Evolutionary conservation across 139 green algal genomes (phyloP), one percentile per base, ranked within the genome.

Genomic region (Pleodorina starrii): DNA sequence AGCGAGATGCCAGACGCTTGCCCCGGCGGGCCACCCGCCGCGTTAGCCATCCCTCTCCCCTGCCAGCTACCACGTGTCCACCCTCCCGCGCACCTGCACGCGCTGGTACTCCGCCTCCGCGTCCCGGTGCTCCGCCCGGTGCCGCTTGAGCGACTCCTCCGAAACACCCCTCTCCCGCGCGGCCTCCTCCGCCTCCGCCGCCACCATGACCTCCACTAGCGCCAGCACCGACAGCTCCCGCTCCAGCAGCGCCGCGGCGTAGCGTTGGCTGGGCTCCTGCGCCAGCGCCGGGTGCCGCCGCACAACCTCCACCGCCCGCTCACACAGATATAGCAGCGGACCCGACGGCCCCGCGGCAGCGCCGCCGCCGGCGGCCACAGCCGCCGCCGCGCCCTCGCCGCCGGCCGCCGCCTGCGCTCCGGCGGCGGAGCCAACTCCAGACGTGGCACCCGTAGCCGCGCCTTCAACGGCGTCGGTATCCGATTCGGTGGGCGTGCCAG

Each of bases 161-260:
- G 90, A 90, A 66, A 93, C 93, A 19, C 78, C 63, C 2, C 90
- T 71, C 43, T 94, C 94, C 0, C 87, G 78, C 3, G 71, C 89
- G 21, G 91, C 90, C 54, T 94, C 90, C 25, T 92, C 88, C 16
- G 86, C 89, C 79, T 98, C 94, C 17, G 92, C 81, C 17, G 77
- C 76, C 46, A 96, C 93, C 94, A 97, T 96, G n/a, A 92, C 92
- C 91, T 96, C 93, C 10, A 93, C 88, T 19, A 97, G 94, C 48
- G 93, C 81, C 59, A 97, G 88, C 29, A 94, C 94, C 0, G 94
- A 91, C 32, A 95, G 77, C 89, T 97, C 95, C 0, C 95, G 91
- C 68, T 96, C 93, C 14, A 97, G 89, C 90, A 97, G 90, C 16
- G 94, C 92, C 25, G 90, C 72, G 1, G 96, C 95, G 60, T 97